phyloP scores from a whole-genome alignment of 2,329 filamentous ascomycete genomes.

The Aspergillus persii region DNA sequence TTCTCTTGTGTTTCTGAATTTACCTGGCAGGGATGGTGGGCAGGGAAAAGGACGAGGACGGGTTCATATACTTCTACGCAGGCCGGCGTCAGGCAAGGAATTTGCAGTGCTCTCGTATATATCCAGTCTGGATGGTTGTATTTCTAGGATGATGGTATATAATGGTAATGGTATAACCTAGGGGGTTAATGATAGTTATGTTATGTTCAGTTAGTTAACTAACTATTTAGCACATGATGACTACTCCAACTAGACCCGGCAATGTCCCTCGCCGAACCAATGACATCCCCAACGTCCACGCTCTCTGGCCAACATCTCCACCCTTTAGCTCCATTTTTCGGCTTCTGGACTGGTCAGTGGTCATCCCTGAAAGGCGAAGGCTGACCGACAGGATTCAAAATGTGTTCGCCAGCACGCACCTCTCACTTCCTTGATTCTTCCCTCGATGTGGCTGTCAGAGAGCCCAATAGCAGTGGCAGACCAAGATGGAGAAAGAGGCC shows the following conservation, averaged over 20 bases:
- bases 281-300: not conserved
- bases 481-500: not conserved
- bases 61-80: not conserved
- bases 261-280: not conserved
- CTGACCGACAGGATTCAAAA: not conserved
- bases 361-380: not conserved
- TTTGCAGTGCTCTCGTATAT: not conserved
- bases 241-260: no score
- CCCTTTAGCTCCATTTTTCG: not conserved
- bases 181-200: no score
- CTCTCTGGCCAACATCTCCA: not conserved
- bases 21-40: not conserved
- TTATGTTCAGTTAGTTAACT: no score
- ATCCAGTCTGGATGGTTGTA: no score
- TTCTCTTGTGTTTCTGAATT: constrained; percentile 1
- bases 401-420: not conserved
- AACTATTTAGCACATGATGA: no score
- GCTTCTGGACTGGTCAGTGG: not conserved
- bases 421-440: not conserved
- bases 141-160: no score
- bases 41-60: not conserved
- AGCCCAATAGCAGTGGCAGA: not conserved
- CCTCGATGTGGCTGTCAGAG: not conserved
- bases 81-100: not conserved
- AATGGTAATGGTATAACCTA: no score